A percentile compares a stretch with the other conserved stretches of the same genome.
Evolutionary conservation across 257 asterid genomes (phyloP).

Genomic region (Nicotiana paniculata): DNA sequence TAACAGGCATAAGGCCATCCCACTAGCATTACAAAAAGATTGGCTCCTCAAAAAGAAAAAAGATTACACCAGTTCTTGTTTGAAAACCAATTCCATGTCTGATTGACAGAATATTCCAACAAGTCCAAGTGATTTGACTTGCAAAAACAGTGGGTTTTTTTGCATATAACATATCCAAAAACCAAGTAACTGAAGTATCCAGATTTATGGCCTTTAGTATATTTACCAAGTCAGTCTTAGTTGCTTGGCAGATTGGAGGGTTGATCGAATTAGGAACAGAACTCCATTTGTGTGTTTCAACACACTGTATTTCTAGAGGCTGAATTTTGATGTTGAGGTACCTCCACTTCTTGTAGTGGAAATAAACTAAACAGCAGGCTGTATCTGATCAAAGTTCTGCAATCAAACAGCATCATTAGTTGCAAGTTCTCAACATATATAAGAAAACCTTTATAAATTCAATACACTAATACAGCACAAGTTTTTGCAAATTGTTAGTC

Average conservation of each 20-base stretch:
- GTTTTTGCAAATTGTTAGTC: not conserved
- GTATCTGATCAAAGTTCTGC: slow-evolving; percentile 47
- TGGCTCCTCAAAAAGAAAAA: not conserved
- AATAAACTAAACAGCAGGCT: slow-evolving; percentile 10
- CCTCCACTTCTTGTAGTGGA: slow-evolving; percentile 20
- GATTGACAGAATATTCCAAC: not conserved
- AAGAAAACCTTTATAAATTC: not conserved
- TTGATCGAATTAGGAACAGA: not conserved
- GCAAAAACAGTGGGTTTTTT: not conserved
- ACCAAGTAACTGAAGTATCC: not conserved
- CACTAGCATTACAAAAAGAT: slow-evolving; percentile 3
- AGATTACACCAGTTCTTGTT: not conserved
- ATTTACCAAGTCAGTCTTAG: not conserved
- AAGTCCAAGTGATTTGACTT: not conserved
- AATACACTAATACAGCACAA: not conserved
- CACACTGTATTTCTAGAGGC: not conserved
- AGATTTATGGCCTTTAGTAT: not conserved
- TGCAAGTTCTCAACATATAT: not conserved
- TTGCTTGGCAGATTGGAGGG: not conserved
- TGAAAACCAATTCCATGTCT: not conserved
- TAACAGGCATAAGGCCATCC: not conserved
- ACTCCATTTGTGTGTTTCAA: not conserved
- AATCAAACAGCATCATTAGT: slow-evolving; percentile 3
- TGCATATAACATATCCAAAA: not conserved
- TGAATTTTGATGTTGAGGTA: slow-evolving; percentile 15